Evolutionary conservation across 2,329 filamentous ascomycete genomes (phyloP).

Genomic region (Exophiala spinifera): DNA sequence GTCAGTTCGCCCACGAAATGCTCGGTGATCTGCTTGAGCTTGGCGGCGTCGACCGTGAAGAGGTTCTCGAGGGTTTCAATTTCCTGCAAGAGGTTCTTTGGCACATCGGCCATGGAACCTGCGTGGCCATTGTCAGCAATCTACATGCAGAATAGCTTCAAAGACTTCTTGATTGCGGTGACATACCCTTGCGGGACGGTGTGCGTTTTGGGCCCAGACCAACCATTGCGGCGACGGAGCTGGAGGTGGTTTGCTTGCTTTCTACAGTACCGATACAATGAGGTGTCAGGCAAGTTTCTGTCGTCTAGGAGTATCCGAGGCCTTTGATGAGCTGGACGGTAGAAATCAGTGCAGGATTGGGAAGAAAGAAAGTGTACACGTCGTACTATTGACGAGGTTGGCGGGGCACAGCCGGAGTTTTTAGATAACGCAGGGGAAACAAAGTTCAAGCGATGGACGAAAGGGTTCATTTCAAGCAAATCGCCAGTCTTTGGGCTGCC

Average conservation of each 20-base stretch:
- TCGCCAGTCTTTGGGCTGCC: too few relatives aligned
- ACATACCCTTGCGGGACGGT: slow-evolving; percentile 72
- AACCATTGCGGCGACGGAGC: slow-evolving; percentile 54
- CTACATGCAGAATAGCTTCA: slow-evolving; percentile 1
- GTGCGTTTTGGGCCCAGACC: slow-evolving; percentile 61
- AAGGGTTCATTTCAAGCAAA: too few relatives aligned
- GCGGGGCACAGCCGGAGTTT: neutral
- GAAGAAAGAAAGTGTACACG: neutral
- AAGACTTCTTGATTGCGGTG: slow-evolving; percentile 13
- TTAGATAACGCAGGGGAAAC: too few relatives aligned
- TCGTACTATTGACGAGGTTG: neutral
- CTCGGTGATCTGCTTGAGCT: slow-evolving; percentile 83
- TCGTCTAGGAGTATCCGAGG: neutral
- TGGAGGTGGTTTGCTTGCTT: neutral
- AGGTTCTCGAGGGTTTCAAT: slow-evolving; percentile 79
- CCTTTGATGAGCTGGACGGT: neutral
- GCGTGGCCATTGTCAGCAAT: neutral
- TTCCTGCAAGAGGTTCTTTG: slow-evolving; percentile 75
- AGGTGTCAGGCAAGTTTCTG: neutral
- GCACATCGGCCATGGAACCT: slow-evolving; percentile 91
- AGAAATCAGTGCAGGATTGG: neutral
- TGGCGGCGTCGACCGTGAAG: slow-evolving; percentile 73
- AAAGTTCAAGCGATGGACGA: too few relatives aligned
- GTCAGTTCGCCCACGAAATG: slow-evolving; percentile 87
- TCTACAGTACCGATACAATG: neutral